Evolutionary conservation across 331 rosid species (phyloP).

Genomic region (Quercus tomentella): DNA sequence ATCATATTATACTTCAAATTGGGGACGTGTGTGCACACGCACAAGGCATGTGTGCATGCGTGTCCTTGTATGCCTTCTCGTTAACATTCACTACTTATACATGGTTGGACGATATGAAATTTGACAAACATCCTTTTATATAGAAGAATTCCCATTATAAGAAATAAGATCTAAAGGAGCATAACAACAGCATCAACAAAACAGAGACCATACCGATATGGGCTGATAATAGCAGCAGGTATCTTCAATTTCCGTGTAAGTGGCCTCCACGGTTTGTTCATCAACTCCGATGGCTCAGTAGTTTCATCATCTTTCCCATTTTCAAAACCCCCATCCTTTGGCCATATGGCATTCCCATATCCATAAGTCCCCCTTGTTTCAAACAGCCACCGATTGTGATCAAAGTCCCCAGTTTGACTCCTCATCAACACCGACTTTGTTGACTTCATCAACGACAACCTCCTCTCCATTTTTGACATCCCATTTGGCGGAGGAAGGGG

Average conservation of each 20-base stretch:
- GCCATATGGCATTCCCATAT: constrained; percentile 75
- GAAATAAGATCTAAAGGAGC: not conserved
- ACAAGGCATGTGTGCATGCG: not conserved
- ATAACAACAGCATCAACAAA: not conserved
- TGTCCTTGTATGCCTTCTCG: not conserved
- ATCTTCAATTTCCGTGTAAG: constrained; percentile 57
- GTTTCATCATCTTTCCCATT: constrained; percentile 42
- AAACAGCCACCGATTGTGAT: constrained; percentile 69
- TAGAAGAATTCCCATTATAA: not conserved
- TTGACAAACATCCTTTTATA: not conserved
- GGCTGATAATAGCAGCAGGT: constrained; percentile 73
- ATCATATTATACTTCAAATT: too few species aligned
- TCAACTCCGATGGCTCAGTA: constrained; percentile 47
- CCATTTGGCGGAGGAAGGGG: constrained; percentile 47
- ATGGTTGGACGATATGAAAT: not conserved
- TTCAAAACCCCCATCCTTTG: constrained; percentile 44
- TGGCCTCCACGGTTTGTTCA: constrained; percentile 64
- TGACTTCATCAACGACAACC: constrained; percentile 66
- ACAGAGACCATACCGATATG: constrained; percentile 47
- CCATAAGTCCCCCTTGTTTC: constrained; percentile 77
- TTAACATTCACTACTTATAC: not conserved
- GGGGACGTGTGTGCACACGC: too few species aligned
- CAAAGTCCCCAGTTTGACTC: constrained; percentile 65
- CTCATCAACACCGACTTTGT: constrained; percentile 51
- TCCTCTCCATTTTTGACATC: constrained; percentile 67